Evolutionary conservation across 2,329 filamentous ascomycete genomes (phyloP).

Genomic region (Cryphonectria carpinicola): DNA sequence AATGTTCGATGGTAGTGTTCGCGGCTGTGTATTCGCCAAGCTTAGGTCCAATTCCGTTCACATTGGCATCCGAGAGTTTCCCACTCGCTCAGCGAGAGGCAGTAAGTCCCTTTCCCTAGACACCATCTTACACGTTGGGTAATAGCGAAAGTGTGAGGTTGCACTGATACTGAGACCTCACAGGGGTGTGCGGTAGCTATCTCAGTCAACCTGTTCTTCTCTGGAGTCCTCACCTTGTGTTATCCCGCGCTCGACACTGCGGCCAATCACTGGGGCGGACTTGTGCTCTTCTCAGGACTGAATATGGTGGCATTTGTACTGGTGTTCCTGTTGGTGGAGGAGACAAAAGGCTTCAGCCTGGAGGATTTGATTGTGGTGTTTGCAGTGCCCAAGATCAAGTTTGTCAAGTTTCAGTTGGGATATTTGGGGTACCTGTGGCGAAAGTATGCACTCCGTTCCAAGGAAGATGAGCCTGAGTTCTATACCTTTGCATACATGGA

Average conservation of each 20-base stretch:
- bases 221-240: conserved; percentile 49
- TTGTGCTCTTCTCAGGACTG: conserved; percentile 52
- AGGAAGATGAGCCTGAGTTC: conserved; percentile 25
- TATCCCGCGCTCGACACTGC: conserved; percentile 40
- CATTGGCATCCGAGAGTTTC: conserved; percentile 54
- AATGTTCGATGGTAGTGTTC: conserved; percentile 38
- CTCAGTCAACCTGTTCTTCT: conserved; percentile 51
- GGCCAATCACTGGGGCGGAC: conserved; percentile 37
- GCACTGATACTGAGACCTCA: not conserved
- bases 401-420: conserved; percentile 42
- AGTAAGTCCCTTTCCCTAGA: conserved; percentile 27
- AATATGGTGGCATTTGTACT: conserved; percentile 51
- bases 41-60: conserved; percentile 53
- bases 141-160: not conserved
- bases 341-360: conserved; percentile 46
- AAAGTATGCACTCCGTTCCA: not conserved
- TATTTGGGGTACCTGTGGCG: conserved; percentile 21
- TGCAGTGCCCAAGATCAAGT: conserved; percentile 42
- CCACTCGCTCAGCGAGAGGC: conserved; percentile 54
- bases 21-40: conserved; percentile 47
- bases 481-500: conserved; percentile 18
- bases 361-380: conserved; percentile 48
- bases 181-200: conserved; percentile 52
- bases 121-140: too few relatives aligned
- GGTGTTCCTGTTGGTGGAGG: conserved; percentile 49